Conservation (phyloP, 148 eudicot genomes). For the Gaultheria prostrata region DNA sequence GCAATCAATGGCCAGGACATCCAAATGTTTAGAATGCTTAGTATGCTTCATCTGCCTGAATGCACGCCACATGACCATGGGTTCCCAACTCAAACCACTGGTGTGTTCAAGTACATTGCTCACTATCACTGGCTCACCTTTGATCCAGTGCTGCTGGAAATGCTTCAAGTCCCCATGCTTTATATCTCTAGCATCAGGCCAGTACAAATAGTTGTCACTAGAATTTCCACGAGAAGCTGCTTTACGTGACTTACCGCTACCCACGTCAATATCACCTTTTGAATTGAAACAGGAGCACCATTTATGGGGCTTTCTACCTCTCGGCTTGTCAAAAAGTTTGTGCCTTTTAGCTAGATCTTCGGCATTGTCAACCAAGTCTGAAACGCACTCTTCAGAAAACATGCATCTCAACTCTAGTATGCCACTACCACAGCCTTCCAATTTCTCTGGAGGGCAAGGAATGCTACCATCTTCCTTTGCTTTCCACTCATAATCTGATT, state of each 20-base stretch:
- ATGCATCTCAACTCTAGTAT: conserved; percentile 35
- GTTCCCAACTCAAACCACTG: conserved; percentile 67
- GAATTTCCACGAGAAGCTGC: conserved; percentile 44
- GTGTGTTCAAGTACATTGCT: conserved; percentile 48
- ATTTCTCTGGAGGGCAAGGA: conserved; percentile 31
- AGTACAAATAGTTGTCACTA: conserved; percentile 42
- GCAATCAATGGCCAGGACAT: conserved; percentile 46
- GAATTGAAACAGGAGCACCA: conserved; percentile 32
- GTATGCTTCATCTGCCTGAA: conserved; percentile 40
- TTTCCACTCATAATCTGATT: conserved; percentile 32
- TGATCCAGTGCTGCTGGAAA: conserved; percentile 58
- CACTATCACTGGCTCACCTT: conserved; percentile 54
- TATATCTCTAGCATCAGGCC: conserved; percentile 38
- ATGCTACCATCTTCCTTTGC: conserved; percentile 36
- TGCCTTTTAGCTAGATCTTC: conserved; percentile 24
- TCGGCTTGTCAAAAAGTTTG: conserved; percentile 23
- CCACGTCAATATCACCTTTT: conserved; percentile 13
- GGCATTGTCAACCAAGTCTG: conserved; percentile 29
- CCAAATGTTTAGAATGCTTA: conserved; percentile 28
- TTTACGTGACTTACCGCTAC: conserved; percentile 27
- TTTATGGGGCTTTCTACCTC: background rate
- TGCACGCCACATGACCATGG: conserved; percentile 71
- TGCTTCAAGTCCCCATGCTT: conserved; percentile 31
- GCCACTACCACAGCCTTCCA: conserved; percentile 25
- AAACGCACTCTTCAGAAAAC: conserved; percentile 32